phyloP scores from a whole-genome alignment of 2,329 filamentous ascomycete genomes.

The Hymenoscyphus infarciens region DNA sequence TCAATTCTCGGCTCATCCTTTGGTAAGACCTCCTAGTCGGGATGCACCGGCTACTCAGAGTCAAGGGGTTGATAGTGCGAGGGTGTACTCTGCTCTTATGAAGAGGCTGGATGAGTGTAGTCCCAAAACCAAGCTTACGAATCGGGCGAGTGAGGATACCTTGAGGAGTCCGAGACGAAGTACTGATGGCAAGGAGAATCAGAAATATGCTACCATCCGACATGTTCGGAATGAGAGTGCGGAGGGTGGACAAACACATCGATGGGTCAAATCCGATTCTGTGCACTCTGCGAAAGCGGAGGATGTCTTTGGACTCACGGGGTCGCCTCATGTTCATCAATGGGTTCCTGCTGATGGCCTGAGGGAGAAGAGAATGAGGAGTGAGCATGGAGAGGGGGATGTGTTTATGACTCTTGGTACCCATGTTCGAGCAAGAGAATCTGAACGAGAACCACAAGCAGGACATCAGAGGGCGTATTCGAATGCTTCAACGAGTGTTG shows the following conservation, averaged over 20 bases:
- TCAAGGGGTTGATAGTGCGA: conserved; percentile 49
- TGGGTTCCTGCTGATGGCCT: conserved; percentile 24
- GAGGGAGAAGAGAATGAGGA: conserved; percentile 17
- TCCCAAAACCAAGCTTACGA: conserved; percentile 25
- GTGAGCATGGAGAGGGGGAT: conserved; percentile 4
- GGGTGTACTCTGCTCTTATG: conserved; percentile 63
- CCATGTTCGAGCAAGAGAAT: conserved; percentile 25
- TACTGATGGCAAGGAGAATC: conserved; percentile 22
- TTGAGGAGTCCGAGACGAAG: conserved; percentile 17
- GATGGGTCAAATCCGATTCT: conserved; percentile 18
- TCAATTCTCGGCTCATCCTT: conserved; percentile 30
- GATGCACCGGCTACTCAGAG: conserved; percentile 17
- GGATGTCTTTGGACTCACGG: conserved; percentile 20
- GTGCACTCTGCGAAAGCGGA: conserved; percentile 15
- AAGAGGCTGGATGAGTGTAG: conserved; percentile 47
- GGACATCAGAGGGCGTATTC: conserved; percentile 4
- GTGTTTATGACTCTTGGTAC: neutral
- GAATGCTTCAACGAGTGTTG: conserved; percentile 4
- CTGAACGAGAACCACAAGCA: neutral
- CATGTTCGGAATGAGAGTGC: conserved; percentile 21
- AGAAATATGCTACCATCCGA: conserved; percentile 21
- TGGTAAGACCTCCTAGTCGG: conserved; percentile 21
- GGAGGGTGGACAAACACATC: conserved; percentile 13
- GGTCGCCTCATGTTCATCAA: conserved; percentile 21
- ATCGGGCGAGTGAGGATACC: conserved; percentile 23